phyloP scores from a whole-genome alignment of 164 flowering plant species.

The Paratinospora sagittata region DNA sequence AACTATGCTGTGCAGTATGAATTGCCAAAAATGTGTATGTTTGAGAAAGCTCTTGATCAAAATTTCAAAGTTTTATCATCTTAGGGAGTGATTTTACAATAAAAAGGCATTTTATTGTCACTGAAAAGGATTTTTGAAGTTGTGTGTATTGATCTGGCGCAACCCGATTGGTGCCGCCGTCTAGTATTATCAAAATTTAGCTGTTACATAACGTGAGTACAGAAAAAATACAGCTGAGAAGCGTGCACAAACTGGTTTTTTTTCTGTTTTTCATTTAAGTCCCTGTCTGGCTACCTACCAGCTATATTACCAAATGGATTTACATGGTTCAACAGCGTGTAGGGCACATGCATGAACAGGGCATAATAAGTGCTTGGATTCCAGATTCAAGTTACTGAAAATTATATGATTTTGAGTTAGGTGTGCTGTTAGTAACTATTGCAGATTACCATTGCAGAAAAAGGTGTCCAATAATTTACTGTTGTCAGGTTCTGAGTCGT shows the following conservation, averaged over 20 bases:
- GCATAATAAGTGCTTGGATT: background rate
- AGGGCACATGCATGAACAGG: background rate
- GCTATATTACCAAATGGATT: background rate
- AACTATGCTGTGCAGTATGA: background rate
- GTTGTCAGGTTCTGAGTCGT: background rate
- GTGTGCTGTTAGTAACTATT: no score
- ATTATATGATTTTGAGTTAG: background rate
- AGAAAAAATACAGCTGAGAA: background rate
- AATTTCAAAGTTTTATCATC: background rate
- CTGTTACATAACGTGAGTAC: constrained; percentile 3
- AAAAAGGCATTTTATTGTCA: background rate
- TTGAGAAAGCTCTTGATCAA: background rate
- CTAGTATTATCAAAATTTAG: background rate
- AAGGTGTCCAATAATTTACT: background rate
- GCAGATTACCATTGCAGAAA: background rate
- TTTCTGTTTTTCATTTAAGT: background rate
- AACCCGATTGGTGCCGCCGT: background rate
- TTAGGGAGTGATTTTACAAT: background rate
- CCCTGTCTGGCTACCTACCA: background rate
- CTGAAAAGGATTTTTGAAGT: background rate
- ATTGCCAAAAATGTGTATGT: background rate
- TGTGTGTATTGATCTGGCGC: background rate
- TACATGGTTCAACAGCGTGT: background rate
- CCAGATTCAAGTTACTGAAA: background rate
- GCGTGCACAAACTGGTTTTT: background rate